Percentiles rank a stretch among this genome's conserved stretches.
Conservation (phyloP, 2,329 filamentous ascomycete genomes). For the Aspergillus bombycis region DNA sequence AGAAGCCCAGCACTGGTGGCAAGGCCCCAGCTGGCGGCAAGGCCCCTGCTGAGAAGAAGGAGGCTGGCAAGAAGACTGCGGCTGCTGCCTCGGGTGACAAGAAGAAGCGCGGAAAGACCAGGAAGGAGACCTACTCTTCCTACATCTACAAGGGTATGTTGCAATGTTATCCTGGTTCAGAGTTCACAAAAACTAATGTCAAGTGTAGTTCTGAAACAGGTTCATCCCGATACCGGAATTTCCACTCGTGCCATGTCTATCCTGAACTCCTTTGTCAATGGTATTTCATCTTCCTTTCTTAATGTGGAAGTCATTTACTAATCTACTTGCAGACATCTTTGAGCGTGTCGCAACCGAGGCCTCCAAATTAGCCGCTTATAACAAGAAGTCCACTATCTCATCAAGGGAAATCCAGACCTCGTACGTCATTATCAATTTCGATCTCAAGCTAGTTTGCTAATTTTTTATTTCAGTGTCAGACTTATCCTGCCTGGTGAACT, state of each 20-base stretch:
- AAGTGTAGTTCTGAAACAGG: constrained; percentile 91
- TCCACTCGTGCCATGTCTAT: constrained; percentile 99
- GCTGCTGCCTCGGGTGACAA: constrained; percentile 89
- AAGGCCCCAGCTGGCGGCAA: constrained; percentile 81
- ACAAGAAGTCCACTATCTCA: constrained; percentile 99
- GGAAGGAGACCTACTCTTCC: constrained; percentile 99
- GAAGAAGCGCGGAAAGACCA: constrained; percentile 99
- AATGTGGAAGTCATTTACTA: neutral
- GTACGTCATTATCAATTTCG: constrained; percentile 46
- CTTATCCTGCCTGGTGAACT: constrained; percentile 98
- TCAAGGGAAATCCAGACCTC: constrained; percentile 99
- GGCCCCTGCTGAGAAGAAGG: constrained; percentile 96
- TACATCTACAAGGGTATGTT: constrained; percentile 99
- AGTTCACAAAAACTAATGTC: constrained; percentile 26
- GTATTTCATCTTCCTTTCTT: constrained; percentile 54
- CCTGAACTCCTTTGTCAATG: constrained; percentile 99
- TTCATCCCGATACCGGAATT: constrained; percentile 99
- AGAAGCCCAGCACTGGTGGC: constrained; percentile 91
- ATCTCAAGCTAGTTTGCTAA: constrained; percentile 29
- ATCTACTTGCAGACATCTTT: constrained; percentile 77
- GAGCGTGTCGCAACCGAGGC: constrained; percentile 98
- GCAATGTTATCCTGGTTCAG: neutral
- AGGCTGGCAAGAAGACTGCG: constrained; percentile 97
- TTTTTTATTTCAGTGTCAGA: constrained; percentile 64
- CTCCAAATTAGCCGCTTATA: constrained; percentile 98